phyloP scores from a whole-genome alignment of 495 filamentous ascomycete species.

The Penicillium chermesinum region DNA sequence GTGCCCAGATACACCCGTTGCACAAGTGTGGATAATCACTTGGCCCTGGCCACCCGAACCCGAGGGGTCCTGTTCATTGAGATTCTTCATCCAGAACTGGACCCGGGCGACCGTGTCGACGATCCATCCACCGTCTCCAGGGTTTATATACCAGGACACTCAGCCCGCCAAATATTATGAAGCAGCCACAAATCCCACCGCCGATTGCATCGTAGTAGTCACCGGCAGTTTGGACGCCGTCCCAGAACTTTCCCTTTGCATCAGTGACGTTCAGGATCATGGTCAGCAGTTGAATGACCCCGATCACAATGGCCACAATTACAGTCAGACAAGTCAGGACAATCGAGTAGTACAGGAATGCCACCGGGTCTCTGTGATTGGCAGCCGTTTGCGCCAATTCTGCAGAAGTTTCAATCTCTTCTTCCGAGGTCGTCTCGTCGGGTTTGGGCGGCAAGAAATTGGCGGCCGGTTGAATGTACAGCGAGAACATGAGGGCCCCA shows the following conservation, averaged over 20 bases:
- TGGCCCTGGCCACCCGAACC: too few species aligned
- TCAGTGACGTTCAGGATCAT: slow-evolving; percentile 69
- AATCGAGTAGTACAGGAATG: slow-evolving; percentile 91
- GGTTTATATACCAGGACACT: slow-evolving; percentile 70
- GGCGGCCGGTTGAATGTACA: slow-evolving; percentile 66
- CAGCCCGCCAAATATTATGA: slow-evolving; percentile 66
- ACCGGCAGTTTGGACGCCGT: slow-evolving; percentile 67
- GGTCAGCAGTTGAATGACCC: slow-evolving; percentile 75
- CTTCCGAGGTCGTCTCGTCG: slow-evolving; percentile 12
- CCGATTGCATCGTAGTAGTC: slow-evolving; percentile 87
- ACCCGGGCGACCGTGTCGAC: slow-evolving; percentile 30
- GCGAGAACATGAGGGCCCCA: slow-evolving; percentile 89
- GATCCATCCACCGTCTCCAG: slow-evolving; percentile 63
- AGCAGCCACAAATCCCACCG: slow-evolving; percentile 75
- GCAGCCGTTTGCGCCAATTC: slow-evolving; percentile 22
- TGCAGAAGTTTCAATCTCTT: slow-evolving; percentile 9
- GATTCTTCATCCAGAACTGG: too few species aligned
- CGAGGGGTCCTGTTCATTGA: too few species aligned
- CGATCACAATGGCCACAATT: slow-evolving; percentile 80
- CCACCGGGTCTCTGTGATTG: slow-evolving; percentile 64
- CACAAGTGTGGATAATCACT: too few species aligned
- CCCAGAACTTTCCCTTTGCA: slow-evolving; percentile 77
- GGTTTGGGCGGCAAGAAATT: slow-evolving; percentile 40
- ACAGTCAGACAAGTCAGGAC: slow-evolving; percentile 83
- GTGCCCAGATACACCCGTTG: neutral